Evolutionary conservation across 2,329 filamentous ascomycete species (phyloP), one percentile per base, ranked within the genome.

Genomic region (Paraphoma sp.): DNA sequence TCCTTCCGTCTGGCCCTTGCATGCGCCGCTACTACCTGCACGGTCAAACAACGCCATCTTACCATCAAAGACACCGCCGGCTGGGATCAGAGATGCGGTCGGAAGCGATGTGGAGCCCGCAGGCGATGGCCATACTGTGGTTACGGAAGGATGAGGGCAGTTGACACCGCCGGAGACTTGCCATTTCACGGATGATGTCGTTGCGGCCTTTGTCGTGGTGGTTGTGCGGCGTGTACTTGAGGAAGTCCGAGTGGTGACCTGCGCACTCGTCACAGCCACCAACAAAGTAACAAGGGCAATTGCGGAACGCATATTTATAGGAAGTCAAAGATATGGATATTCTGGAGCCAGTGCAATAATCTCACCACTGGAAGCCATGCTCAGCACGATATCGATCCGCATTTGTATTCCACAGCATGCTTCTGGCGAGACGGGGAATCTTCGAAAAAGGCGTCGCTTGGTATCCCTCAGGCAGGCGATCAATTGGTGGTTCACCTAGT

Each of bases 1-100:
- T 47, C 79, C 78, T 59, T 81, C 79, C 2, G 65, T n/a, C 30
- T 47, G 45, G 8, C 68, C 74, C 4, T 61, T 69, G 68, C 80
- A 81, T 33, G 45, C 12, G 10, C 33, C 33, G n/a, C 10, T 38
- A 38, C 29, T 42, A 14, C 51, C 56, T 46, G 62, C 62, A 56
- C 64, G 64, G 38, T 55, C 64, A 45, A 60, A 67, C n/a, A 54
- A 56, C 38, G 56, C 54, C 60, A 67, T 50, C 17, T 57, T 57
- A 28, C 64, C 64, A 38, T 67, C 64, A 49, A 65, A 67, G 7
- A 41, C 41, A 23, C 16, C 43, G 4, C 28, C 28, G 12, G 43
- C 43, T 40, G 60, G 62, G 23, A 60, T 54, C 3, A 45, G 18
- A 8, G 43, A 45, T 16, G 28, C 17, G 1, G 43, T 45, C 6